Evolutionary conservation across 352 stramenopile genomes (phyloP).

Genomic region (Pythium folliculosum): DNA sequence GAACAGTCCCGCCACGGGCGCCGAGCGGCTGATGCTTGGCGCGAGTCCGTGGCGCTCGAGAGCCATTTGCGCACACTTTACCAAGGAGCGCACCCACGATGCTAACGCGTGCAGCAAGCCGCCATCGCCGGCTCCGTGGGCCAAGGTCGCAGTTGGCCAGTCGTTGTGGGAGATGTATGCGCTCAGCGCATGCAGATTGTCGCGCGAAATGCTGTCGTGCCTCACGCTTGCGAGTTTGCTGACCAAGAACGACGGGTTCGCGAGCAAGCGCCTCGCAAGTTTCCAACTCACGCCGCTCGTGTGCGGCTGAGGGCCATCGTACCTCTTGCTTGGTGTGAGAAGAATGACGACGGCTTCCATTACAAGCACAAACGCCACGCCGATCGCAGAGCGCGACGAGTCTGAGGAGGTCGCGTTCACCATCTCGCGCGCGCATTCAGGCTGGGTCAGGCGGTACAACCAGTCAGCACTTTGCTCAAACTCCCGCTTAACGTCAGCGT

Average conservation of each 20-base stretch:
- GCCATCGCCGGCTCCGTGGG: conserved; percentile 30
- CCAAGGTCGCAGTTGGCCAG: conserved; percentile 46
- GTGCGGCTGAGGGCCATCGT: conserved; percentile 46
- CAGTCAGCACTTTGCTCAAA: conserved; percentile 47
- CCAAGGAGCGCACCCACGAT: conserved; percentile 52
- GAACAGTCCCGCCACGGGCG: conserved; percentile 62
- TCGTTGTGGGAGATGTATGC: conserved; percentile 51
- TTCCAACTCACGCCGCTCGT: conserved; percentile 73
- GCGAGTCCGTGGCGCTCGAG: conserved; percentile 46
- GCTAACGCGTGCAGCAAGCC: conserved; percentile 50
- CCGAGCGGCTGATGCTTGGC: conserved; percentile 48
- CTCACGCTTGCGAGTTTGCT: conserved; percentile 48
- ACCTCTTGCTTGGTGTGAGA: conserved; percentile 70
- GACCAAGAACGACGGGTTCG: conserved; percentile 46
- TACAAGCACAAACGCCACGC: conserved; percentile 51
- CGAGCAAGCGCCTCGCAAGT: conserved; percentile 56
- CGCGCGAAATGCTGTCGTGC: conserved; percentile 39
- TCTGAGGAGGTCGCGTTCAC: conserved; percentile 18
- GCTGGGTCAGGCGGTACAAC: conserved; percentile 29
- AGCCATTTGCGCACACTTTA: conserved; percentile 44
- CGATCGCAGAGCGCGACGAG: not conserved
- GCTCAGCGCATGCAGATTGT: conserved; percentile 61
- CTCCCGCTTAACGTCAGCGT: conserved; percentile 47
- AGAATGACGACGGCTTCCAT: conserved; percentile 83
- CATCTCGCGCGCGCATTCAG: conserved; percentile 34